phyloP scores from a whole-genome alignment of 176 grass and related monocot species.

The Thalia dealbata region DNA sequence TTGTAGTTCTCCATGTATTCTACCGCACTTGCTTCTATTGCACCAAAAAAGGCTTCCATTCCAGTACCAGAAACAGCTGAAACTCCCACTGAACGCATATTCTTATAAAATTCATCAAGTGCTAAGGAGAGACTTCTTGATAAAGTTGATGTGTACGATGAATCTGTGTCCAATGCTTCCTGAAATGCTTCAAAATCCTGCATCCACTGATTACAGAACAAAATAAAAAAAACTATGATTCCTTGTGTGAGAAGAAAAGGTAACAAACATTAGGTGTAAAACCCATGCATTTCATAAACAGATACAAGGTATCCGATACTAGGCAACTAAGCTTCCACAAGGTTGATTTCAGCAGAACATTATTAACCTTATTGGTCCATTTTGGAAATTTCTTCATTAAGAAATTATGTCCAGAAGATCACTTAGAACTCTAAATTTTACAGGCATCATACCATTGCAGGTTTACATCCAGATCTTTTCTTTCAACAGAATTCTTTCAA shows the following conservation, averaged over 20 bases:
- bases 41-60: slow-evolving; percentile 61
- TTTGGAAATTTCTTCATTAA: not conserved
- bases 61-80: slow-evolving; percentile 72
- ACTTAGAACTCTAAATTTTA: not conserved
- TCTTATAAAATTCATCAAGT: slow-evolving; percentile 91
- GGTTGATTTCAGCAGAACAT: not conserved
- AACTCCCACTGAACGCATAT: slow-evolving; percentile 69
- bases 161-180: slow-evolving; percentile 64
- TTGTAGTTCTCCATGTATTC: slow-evolving; percentile 95
- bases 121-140: slow-evolving; percentile 72
- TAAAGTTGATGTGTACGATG: slow-evolving; percentile 66
- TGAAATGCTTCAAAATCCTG: slow-evolving; percentile 95
- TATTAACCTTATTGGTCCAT: not conserved
- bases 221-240: not conserved
- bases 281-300: not conserved
- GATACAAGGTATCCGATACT: no score
- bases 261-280: not conserved
- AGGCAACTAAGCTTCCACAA: not conserved
- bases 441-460: not conserved
- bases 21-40: slow-evolving; percentile 61
- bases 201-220: slow-evolving; percentile 67
- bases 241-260: not conserved
- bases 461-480: not conserved
- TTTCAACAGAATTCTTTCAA: not conserved
- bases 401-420: not conserved